Evolutionary conservation across 306 rosid species (phyloP), one percentile per base, ranked within the genome.

Genomic region (Ormosia semicastrata): DNA sequence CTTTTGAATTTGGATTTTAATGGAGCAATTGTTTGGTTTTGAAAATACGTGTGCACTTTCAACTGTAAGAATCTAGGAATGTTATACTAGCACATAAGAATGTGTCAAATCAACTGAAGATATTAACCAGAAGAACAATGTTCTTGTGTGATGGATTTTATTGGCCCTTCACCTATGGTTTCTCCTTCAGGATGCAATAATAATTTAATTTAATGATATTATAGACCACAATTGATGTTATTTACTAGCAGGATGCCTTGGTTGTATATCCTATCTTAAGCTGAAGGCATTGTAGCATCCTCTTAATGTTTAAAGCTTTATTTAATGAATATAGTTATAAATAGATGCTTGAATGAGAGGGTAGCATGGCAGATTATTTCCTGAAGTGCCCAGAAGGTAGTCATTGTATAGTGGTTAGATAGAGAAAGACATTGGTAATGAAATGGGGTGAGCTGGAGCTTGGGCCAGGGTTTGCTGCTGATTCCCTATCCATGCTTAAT

Each of bases 201-300:
- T 29, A 29, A 49, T 73, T 11, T 37, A 54, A 41, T 53, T 40
- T 53, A 40, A 52, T 29, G 11, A 37, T 65, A 56, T 40, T 15
- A 43, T 67, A 18, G 54, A 17, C 7, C 39, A 39, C 50, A 29
- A 47, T 59, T 60, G 13, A 32, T 74, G 36, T 50, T 59, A 33
- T 53, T 71, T 30, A 18, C 18, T 47, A 24, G 66, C 67, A 29
- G 17, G 74, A 46, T 64, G 62, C 32, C n/a, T n/a, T n/a, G n/a
- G n/a, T n/a, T n/a, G n/a, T 82, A 64, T 66, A 66, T 53, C 70
- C 81, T 75, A 44, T 67, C 7, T 37, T 18, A 44, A 30, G 17
- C 60, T 41, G 11, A 74, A 41, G 29, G 9, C 12, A 33, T n/a
- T 56, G 13, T 44, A 15, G 39, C 43, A 54, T 56, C 50, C 62